Percentiles rank a stretch among this genome's conserved stretches.
Evolutionary conservation across 2,329 filamentous ascomycete species (phyloP).

Genomic region (Dothistroma pini): DNA sequence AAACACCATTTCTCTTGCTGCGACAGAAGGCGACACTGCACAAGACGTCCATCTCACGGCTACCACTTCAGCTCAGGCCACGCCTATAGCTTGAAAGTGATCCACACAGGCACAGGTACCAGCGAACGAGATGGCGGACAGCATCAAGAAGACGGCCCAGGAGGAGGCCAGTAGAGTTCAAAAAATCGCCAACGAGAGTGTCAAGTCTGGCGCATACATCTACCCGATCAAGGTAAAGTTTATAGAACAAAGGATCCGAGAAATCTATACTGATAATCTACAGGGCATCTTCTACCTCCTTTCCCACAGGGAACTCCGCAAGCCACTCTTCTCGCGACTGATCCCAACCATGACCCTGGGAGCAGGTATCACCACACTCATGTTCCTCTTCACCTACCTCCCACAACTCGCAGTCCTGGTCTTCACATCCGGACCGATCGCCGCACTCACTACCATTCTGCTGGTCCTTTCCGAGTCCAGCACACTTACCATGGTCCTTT

Average conservation of each 20-base stretch:
- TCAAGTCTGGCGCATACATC: constrained; percentile 72
- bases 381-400: constrained; percentile 85
- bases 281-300: constrained; percentile 61
- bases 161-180: constrained; percentile 70
- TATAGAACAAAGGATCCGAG: too few species aligned
- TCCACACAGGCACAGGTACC: not conserved
- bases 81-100: not conserved
- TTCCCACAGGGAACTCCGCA: constrained; percentile 56
- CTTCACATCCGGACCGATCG: constrained; percentile 79
- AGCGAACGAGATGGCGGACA: constrained; percentile 29
- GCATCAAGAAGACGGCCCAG: constrained; percentile 55
- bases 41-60: not conserved
- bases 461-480: constrained; percentile 56
- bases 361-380: constrained; percentile 64
- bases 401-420: constrained; percentile 80
- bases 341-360: constrained; percentile 66
- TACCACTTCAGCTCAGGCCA: not conserved
- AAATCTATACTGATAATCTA: not conserved
- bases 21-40: not conserved
- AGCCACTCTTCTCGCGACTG: constrained; percentile 56
- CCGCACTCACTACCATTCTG: constrained; percentile 67
- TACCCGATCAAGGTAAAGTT: constrained; percentile 69
- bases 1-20: not conserved
- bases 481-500: constrained; percentile 52
- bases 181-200: constrained; percentile 62